These are phyloP conservation scores for Crataegus laevigata DNA, from an alignment of 306 rosid species.

Conservation along the genomic window DNA sequence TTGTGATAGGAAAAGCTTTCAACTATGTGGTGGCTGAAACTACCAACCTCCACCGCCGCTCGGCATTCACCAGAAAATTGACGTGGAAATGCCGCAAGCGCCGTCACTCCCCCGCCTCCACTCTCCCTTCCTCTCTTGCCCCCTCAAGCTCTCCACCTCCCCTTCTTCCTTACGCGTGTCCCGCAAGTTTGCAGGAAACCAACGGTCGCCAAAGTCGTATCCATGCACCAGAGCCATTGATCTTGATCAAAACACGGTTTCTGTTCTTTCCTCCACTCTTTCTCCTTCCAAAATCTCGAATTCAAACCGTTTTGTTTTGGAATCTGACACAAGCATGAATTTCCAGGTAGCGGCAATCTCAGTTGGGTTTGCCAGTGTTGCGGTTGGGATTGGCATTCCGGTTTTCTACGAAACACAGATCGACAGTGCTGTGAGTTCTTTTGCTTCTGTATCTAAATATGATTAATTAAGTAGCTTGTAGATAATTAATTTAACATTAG, in stretches of 20 bases:
- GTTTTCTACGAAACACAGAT: slow-evolving; percentile 86
- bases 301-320: background rate
- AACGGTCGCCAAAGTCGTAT: slow-evolving; percentile 46
- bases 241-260: slow-evolving; percentile 93
- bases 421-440: slow-evolving; percentile 61
- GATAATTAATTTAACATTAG: background rate
- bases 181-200: slow-evolving; percentile 27
- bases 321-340: background rate
- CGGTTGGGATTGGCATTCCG: slow-evolving; percentile 78
- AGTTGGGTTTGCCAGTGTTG: slow-evolving; percentile 76
- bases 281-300: background rate
- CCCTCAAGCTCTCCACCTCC: slow-evolving; percentile 38
- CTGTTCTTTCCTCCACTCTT: background rate
- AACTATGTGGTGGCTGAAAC: background rate
- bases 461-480: background rate
- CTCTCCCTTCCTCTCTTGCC: slow-evolving; percentile 63
- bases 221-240: slow-evolving; percentile 79
- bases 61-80: background rate
- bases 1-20: background rate
- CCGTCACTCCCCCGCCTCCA: slow-evolving; percentile 44
- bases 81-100: slow-evolving; percentile 49
- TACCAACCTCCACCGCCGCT: slow-evolving; percentile 12
- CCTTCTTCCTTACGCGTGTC: slow-evolving; percentile 2
- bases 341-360: slow-evolving; percentile 75
- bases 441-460: background rate